Evolutionary conservation across 176 grass and related monocot genomes (phyloP).

Genomic region (Eremochloa ophiuroides): DNA sequence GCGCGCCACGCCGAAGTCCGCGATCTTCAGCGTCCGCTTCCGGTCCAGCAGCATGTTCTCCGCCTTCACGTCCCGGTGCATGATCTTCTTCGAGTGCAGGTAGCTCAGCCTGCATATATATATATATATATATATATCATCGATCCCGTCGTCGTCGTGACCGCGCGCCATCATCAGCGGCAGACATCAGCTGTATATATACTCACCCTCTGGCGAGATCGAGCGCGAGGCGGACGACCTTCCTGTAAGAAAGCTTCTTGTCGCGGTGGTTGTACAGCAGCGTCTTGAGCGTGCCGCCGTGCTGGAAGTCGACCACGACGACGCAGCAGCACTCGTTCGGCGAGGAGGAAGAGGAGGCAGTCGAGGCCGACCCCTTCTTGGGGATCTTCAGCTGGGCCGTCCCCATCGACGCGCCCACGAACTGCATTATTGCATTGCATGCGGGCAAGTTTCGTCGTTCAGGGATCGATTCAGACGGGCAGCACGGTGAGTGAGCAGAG

Average conservation of each 20-base stretch:
- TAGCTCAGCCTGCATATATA: slow-evolving; percentile 45
- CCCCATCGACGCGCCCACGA: slow-evolving; percentile 81
- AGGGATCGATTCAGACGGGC: not conserved
- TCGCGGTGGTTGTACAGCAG: slow-evolving; percentile 60
- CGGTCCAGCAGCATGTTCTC: slow-evolving; percentile 90
- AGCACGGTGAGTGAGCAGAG: not conserved
- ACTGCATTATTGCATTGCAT: slow-evolving; percentile 22
- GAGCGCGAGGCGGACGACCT: slow-evolving; percentile 59
- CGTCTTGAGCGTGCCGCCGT: slow-evolving; percentile 72
- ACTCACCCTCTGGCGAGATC: slow-evolving; percentile 72
- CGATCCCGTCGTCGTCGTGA: not conserved
- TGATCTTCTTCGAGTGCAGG: slow-evolving; percentile 70
- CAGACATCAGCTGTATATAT: not conserved
- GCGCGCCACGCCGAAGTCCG: slow-evolving; percentile 84
- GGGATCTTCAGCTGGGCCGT: slow-evolving; percentile 73
- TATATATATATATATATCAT: too few relatives aligned
- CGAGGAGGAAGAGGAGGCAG: not conserved
- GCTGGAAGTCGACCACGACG: slow-evolving; percentile 67
- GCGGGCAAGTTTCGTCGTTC: not conserved
- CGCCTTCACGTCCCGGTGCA: slow-evolving; percentile 89
- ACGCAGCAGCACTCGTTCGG: slow-evolving; percentile 62
- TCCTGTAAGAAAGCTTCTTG: slow-evolving; percentile 58
- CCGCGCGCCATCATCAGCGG: not conserved
- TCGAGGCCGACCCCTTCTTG: not conserved
- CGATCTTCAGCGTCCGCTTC: slow-evolving; percentile 67